These are phyloP conservation scores for Talaromyces albobiverticillius DNA, from an alignment of 2,329 filamentous ascomycete genomes.

Conservation along the genomic window DNA sequence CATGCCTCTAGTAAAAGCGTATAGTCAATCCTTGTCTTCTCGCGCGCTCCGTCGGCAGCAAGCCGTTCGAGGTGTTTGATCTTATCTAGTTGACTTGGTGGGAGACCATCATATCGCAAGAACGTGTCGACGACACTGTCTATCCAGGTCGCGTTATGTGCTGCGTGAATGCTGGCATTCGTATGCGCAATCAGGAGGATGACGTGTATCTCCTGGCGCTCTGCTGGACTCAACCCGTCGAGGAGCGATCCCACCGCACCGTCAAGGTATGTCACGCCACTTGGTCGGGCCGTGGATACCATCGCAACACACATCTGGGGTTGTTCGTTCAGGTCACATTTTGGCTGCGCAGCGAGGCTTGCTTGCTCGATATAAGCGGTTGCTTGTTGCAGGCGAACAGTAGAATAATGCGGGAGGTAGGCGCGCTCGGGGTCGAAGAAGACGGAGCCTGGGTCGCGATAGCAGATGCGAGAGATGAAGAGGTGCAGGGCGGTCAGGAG, in stretches of 20 bases:
- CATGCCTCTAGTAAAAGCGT: constrained; percentile 42
- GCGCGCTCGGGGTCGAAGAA: background rate
- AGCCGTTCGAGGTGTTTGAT: background rate
- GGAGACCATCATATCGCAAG: background rate
- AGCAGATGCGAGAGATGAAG: background rate
- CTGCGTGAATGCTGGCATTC: constrained; percentile 38
- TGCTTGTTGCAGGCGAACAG: background rate
- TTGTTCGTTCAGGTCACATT: background rate
- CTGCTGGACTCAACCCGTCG: constrained; percentile 39
- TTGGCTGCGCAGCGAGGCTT: background rate
- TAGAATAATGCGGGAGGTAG: background rate
- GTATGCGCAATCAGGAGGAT: constrained; percentile 46
- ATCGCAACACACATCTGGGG: constrained; percentile 40
- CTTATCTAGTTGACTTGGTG: background rate
- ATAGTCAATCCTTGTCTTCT: constrained; percentile 34
- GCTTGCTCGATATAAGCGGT: background rate
- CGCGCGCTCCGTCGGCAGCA: background rate
- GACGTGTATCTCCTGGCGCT: constrained; percentile 42
- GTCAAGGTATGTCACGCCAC: constrained; percentile 39
- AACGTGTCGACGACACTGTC: background rate
- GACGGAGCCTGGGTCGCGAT: background rate
- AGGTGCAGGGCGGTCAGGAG: background rate
- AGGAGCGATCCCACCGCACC: constrained; percentile 45
- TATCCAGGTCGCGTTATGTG: background rate
- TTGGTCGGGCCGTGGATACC: constrained; percentile 40